Evolutionary conservation across 1,139 yeast genomes (phyloP), one percentile per base, ranked within the genome.

Genomic region (Saccharomycopsis phalli): DNA sequence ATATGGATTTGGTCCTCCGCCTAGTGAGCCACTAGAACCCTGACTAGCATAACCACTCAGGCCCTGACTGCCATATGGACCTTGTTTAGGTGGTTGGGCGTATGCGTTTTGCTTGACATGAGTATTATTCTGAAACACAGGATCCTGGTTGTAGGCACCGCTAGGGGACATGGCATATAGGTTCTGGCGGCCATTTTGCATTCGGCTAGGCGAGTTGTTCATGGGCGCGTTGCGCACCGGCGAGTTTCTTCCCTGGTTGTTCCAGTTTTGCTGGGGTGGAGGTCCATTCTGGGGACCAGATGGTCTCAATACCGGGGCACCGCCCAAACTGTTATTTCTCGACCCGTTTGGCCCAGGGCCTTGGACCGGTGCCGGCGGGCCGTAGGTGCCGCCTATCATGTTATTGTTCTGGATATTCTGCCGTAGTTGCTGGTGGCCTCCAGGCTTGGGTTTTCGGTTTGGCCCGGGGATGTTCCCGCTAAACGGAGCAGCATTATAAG

Each of bases 191-290:
- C 18, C 26, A 18, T 27, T 32, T 17, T 36, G 39, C 18, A n/a
- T 10, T 18, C 43, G 11, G 5, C 36, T 21, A 8, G 31, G 40
- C 5, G 40, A 28, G 17, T 23, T 32, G 26, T 32, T 37, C 21
- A 28, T 36, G 25, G 36, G 29, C n/a, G 42, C 38, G 21, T 40
- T 31, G 14, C 34, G 25, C 16, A 21, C 33, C 2, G 34, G 37
- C 11, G 42, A 35, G 14, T 16, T 30, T 5, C 22, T 7, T 8
- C 33, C 22, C 13, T 30, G 33, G 22, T 30, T 30, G 33, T 30
- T 30, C 20, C 22, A 30, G 22, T 30, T 30, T 13, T 30, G 33
- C 5, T 13, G 13, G 6, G 31, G 31, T 23, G 27, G 27, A 6
- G 19, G 33, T 4, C 21, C 22, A 16, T 30, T 30, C 20, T 30